Base-by-base conservation (phyloP, 2,329 filamentous ascomycete genomes). In the Pezicula radicicola region DNA sequence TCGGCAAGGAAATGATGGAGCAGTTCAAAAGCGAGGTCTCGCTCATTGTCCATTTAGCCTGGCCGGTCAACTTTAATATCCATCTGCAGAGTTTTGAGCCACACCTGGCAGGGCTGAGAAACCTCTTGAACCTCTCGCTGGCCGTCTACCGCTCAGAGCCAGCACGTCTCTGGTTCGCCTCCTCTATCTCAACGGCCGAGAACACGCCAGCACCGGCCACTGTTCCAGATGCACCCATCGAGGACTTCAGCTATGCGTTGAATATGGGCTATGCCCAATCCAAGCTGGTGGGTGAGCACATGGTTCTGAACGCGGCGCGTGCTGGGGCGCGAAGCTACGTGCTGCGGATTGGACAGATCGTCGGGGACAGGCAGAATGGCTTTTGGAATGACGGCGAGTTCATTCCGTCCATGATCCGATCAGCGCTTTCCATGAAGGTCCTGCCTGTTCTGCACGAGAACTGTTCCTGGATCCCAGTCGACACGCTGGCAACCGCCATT, bases 41-140 rank as follows among this genome's bases (percentile, higher is more conserved):
- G 0, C 60, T 65, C 12, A 70, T 79, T 15, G 75, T 81, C 27
- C 77, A 81, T 65, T 70, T 71, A 53, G 76, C 78, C 0, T 80
- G 78, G 78, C 66, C 75, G 1, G 78, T 81, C 19, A 81, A 81
- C 63, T 82, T 82, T 68, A 80, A 78, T 60, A 71, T 81, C 56
- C 66, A 67, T 1, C 67, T 81, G 1, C 65, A 68, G 2, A 75
- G 70, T 45, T 81, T 82, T 55, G 76, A 77, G 45, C 57, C 66
- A 8, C 50, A 49, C 42, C 66, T 81, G 19, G 62, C 61, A 2
- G 75, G 73, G 0, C 67, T 74, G 2, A 61, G 64, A 2, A 72
- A 77, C 41, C 65, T 81, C 5, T 65, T 75, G n/a, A 53, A 58
- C 0, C 46, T 76, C 0, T 68, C 65, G 6, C 1, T 62, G 59